Conservation (phyloP, 257 asterid genomes). For the Rubia yunnanensis region DNA sequence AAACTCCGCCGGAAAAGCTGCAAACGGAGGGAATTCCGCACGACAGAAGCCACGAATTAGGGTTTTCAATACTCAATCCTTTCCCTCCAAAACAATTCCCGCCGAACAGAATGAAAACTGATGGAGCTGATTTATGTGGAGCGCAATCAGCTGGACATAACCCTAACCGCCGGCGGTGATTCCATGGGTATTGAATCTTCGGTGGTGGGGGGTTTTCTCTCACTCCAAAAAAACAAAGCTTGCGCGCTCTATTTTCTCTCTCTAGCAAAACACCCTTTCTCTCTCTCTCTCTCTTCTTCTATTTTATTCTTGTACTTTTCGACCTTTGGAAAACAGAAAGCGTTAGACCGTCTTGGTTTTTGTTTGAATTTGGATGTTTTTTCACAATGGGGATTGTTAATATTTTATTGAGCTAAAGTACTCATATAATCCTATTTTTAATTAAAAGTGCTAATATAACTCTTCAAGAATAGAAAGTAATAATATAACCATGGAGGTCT, state of each 20-base stretch:
- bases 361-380: no score
- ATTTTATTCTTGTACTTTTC: neutral
- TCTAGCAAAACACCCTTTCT: neutral
- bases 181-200: constrained; percentile 11
- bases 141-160: constrained; percentile 33
- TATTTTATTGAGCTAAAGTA: no score
- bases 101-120: neutral
- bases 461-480: no score
- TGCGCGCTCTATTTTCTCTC: constrained; percentile 1
- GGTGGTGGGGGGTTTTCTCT: neutral
- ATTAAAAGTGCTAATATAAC: no score
- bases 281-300: neutral
- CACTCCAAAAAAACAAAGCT: neutral
- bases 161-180: constrained; percentile 52
- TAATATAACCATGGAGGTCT: no score
- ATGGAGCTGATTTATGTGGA: constrained; percentile 9
- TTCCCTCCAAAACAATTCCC: constrained; percentile 6
- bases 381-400: no score
- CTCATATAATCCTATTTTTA: no score
- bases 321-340: neutral
- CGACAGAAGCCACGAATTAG: constrained; percentile 35
- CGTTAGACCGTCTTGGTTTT: neutral
- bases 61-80: constrained; percentile 29
- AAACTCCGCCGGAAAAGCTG: constrained; percentile 23
- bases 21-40: constrained; percentile 13